Percentiles rank a stretch among this genome's conserved stretches.
Conservation (phyloP, 139 green algal genomes). For the Coelastrella sp. region DNA sequence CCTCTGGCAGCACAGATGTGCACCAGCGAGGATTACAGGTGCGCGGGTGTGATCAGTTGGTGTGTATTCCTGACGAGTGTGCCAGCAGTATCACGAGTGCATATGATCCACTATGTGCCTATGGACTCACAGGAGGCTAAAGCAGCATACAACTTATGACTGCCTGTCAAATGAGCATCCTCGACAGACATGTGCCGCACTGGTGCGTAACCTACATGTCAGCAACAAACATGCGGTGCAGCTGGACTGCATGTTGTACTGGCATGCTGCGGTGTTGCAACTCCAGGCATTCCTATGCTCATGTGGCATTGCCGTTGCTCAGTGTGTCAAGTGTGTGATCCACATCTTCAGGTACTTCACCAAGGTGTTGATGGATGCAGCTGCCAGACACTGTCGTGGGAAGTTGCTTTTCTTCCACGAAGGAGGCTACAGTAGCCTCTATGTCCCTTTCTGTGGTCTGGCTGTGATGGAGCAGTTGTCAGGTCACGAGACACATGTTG, state of each 20-base stretch:
- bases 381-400: slow-evolving; percentile 14
- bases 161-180: neutral
- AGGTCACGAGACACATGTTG: slow-evolving; percentile 44
- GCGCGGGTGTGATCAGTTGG: neutral
- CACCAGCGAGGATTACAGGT: slow-evolving; percentile 61
- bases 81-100: neutral
- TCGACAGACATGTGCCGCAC: neutral
- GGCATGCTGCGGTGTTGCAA: no score
- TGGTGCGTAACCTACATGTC: neutral
- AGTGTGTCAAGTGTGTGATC: neutral
- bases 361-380: neutral
- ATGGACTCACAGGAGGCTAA: no score
- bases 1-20: slow-evolving; percentile 58
- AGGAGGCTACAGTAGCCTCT: slow-evolving; percentile 47
- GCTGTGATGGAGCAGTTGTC: slow-evolving; percentile 57
- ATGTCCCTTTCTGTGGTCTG: slow-evolving; percentile 67
- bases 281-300: neutral
- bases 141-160: no score
- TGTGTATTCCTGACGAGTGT: neutral
- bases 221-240: neutral
- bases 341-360: slow-evolving; percentile 42
- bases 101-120: neutral
- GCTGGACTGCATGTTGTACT: no score
- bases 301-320: neutral
- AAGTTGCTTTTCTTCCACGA: slow-evolving; percentile 50